phyloP scores from a whole-genome alignment of 2,329 filamentous ascomycete species.

The Pseudonectria foliicola region DNA sequence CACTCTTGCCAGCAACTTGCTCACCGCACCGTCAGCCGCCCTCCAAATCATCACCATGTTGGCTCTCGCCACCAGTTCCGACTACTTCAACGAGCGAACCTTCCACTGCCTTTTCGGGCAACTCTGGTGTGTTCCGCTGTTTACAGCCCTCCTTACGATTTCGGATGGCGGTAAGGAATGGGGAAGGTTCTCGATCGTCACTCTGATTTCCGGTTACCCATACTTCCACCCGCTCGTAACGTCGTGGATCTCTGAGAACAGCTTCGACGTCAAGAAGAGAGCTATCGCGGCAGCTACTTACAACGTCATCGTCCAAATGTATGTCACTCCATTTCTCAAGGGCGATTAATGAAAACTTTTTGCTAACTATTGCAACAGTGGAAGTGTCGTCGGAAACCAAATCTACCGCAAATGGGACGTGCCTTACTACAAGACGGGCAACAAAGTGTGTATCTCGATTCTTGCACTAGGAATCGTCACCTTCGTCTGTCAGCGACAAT shows the following conservation, averaged over 20 bases:
- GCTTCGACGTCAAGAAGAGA: constrained; percentile 42
- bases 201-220: constrained; percentile 47
- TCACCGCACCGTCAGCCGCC: constrained; percentile 52
- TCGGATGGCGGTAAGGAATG: constrained; percentile 42
- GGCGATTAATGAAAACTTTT: rapidly evolving
- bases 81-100: constrained; percentile 47
- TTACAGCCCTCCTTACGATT: constrained; percentile 43
- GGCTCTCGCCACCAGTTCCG: constrained; percentile 44
- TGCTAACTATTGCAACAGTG: constrained; percentile 16
- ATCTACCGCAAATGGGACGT: constrained; percentile 46
- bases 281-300: constrained; percentile 41
- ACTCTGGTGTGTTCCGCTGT: constrained; percentile 44
- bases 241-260: constrained; percentile 44
- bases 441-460: constrained; percentile 49
- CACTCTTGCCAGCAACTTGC: constrained; percentile 54
- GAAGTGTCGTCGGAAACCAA: constrained; percentile 35
- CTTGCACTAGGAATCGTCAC: constrained; percentile 39
- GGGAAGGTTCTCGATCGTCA: constrained; percentile 43
- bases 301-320: constrained; percentile 40
- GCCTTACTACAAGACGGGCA: constrained; percentile 51
- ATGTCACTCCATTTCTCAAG: not conserved
- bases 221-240: constrained; percentile 51
- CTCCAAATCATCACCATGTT: constrained; percentile 52
- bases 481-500: constrained; percentile 43
- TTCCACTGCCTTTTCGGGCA: constrained; percentile 46